A percentile compares a stretch with the other conserved stretches of the same genome.
Evolutionary conservation across 2,329 filamentous ascomycete genomes (phyloP).

Genomic region (Coniosporium tulheliwenetii): DNA sequence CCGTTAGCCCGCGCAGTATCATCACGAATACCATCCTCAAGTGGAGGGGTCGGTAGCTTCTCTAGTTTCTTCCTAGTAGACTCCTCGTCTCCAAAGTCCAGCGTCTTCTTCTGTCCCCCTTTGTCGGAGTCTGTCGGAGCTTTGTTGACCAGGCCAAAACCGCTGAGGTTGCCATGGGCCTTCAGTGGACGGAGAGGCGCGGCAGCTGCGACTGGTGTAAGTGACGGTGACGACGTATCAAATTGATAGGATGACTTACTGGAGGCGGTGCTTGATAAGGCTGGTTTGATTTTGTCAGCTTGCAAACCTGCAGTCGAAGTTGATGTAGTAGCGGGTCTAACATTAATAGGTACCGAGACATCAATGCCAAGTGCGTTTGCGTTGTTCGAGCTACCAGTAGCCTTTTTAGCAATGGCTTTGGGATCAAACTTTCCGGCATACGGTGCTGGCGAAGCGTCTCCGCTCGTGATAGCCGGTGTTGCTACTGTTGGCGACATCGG

Average conservation of each 20-base stretch:
- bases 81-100: constrained; percentile 82
- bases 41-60: constrained; percentile 65
- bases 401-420: constrained; percentile 72
- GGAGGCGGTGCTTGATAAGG: constrained; percentile 20
- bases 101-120: constrained; percentile 51
- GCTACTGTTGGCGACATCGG: constrained; percentile 32
- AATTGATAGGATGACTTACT: constrained; percentile 16
- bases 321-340: constrained; percentile 23
- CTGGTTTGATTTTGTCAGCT: constrained; percentile 25
- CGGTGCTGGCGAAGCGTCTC: constrained; percentile 34
- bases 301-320: constrained; percentile 21
- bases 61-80: constrained; percentile 75
- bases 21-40: constrained; percentile 32
- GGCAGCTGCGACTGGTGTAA: constrained; percentile 11
- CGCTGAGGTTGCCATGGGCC: constrained; percentile 58
- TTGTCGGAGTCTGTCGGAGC: constrained; percentile 50
- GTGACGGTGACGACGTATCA: constrained; percentile 1
- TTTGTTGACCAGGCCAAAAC: constrained; percentile 68
- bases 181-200: constrained; percentile 44
- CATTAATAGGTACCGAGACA: constrained; percentile 31
- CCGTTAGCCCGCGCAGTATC: constrained; percentile 38
- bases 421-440: constrained; percentile 75
- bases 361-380: constrained; percentile 40
- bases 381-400: constrained; percentile 41
- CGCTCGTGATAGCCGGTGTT: constrained; percentile 1